A percentile compares a stretch with the other conserved stretches of the same genome.
These are phyloP conservation scores for Blepharisma japonicum DNA, from an alignment of 73 alveolate species.

Conservation along the genomic window DNA sequence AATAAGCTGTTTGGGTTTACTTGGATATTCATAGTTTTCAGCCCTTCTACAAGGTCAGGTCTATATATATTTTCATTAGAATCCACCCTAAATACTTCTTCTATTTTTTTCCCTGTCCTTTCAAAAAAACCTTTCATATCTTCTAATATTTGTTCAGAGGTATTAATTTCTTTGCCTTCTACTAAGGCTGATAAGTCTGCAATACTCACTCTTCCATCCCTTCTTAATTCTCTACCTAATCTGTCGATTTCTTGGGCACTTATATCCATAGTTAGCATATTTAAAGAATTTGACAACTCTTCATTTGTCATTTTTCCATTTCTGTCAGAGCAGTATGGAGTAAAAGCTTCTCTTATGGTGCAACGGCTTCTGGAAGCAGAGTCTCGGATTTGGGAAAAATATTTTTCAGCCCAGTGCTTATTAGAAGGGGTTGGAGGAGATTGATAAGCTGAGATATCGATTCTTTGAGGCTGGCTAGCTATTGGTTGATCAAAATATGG, in stretches of 20 bases:
- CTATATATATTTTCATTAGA: not conserved
- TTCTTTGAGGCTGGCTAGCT: not conserved
- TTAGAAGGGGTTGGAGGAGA: not conserved
- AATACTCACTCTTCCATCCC: not conserved
- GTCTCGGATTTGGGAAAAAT: not conserved
- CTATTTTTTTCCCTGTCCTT: not conserved
- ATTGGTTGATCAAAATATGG: not conserved
- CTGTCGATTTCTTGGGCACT: not conserved
- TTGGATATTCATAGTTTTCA: not conserved
- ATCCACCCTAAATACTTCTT: not conserved
- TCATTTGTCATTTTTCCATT: conserved; percentile 21
- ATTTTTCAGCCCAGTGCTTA: conserved; percentile 27
- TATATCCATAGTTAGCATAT: not conserved
- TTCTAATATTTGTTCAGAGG: not conserved
- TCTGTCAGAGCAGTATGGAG: not conserved
- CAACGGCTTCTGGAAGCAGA: not conserved
- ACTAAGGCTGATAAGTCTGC: not conserved
- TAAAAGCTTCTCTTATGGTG: not conserved
- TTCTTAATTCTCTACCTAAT: not conserved
- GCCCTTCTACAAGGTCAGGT: conserved; percentile 20
- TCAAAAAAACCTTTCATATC: not conserved
- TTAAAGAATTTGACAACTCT: not conserved
- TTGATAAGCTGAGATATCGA: not conserved
- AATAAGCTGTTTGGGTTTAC: not conserved
- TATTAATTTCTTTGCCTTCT: not conserved